A percentile compares a stretch with the other conserved stretches of the same genome.
These are phyloP conservation scores for Phytophthora macrochlamydospora DNA, from an alignment of 352 stramenopile species.

Conservation along the genomic window DNA sequence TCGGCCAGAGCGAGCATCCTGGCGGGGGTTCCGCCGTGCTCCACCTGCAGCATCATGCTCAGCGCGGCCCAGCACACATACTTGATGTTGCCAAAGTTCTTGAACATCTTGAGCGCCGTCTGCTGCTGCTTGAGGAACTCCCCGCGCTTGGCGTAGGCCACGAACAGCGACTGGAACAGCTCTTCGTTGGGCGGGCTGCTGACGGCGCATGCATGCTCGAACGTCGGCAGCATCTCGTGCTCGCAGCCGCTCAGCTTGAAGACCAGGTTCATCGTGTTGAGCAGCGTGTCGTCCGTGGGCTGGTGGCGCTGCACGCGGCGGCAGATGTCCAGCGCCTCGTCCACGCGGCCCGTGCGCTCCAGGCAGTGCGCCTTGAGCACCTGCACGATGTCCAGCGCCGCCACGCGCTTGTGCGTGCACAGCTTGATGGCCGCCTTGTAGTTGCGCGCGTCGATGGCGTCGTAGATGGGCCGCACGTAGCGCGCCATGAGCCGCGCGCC, in stretches of 20 bases:
- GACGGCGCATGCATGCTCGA: constrained; percentile 68
- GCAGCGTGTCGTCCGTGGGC: constrained; percentile 81
- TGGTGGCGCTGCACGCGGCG: constrained; percentile 62
- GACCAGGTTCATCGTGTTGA: constrained; percentile 87
- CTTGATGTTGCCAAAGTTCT: constrained; percentile 71
- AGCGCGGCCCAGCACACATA: constrained; percentile 85
- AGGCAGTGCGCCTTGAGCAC: constrained; percentile 88
- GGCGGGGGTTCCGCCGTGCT: constrained; percentile 59
- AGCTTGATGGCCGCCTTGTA: constrained; percentile 88
- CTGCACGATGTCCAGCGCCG: constrained; percentile 77
- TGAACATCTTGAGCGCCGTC: constrained; percentile 88
- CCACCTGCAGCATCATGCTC: constrained; percentile 86
- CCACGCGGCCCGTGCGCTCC: constrained; percentile 68
- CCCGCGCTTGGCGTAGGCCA: constrained; percentile 61
- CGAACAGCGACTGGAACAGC: constrained; percentile 74
- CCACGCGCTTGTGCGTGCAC: constrained; percentile 80
- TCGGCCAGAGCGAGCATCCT: constrained; percentile 83
- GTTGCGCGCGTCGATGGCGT: constrained; percentile 79
- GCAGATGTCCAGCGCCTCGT: constrained; percentile 79
- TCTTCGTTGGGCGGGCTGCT: constrained; percentile 65
- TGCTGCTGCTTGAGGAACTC: constrained; percentile 89
- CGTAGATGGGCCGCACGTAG: constrained; percentile 87
- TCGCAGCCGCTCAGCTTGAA: constrained; percentile 76
- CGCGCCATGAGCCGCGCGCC: constrained; percentile 61
- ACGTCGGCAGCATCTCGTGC: constrained; percentile 81